phyloP scores from a whole-genome alignment of 2,329 filamentous ascomycete species.

The Zymoseptoria crescenta region DNA sequence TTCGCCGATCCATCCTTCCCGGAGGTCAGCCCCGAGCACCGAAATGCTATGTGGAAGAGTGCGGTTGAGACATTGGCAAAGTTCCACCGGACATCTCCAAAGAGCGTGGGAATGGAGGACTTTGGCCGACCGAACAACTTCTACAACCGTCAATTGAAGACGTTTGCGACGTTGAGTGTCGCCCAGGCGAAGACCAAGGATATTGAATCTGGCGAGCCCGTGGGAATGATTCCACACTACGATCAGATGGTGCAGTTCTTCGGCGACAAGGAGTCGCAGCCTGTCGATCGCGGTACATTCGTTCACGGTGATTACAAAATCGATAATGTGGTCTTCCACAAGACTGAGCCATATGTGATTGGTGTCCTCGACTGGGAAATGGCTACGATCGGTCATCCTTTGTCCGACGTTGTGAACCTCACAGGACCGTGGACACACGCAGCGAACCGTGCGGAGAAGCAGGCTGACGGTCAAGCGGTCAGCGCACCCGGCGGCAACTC shows the following conservation, averaged over 20 bases:
- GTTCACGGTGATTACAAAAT: constrained; percentile 96
- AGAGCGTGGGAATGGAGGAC: constrained; percentile 56
- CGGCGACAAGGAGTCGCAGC: constrained; percentile 58
- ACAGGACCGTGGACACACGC: constrained; percentile 35
- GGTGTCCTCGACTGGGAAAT: constrained; percentile 98
- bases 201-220: constrained; percentile 64
- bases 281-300: constrained; percentile 67
- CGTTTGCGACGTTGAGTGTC: constrained; percentile 69
- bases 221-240: constrained; percentile 79
- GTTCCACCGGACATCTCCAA: constrained; percentile 68
- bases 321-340: constrained; percentile 62
- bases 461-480: constrained; percentile 28
- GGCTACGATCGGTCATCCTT: constrained; percentile 92
- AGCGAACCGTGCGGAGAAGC: constrained; percentile 29
- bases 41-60: constrained; percentile 75
- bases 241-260: constrained; percentile 75
- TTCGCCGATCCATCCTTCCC: constrained; percentile 83
- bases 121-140: constrained; percentile 73
- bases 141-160: constrained; percentile 77
- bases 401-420: constrained; percentile 84
- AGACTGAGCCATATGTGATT: constrained; percentile 78
- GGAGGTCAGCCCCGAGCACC: constrained; percentile 57
- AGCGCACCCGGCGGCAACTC: constrained; percentile 36
- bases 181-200: constrained; percentile 71
- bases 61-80: constrained; percentile 76